These are phyloP conservation scores for Phytopythium vexans DNA, from an alignment of 352 stramenopile genomes.

Conservation along the genomic window DNA sequence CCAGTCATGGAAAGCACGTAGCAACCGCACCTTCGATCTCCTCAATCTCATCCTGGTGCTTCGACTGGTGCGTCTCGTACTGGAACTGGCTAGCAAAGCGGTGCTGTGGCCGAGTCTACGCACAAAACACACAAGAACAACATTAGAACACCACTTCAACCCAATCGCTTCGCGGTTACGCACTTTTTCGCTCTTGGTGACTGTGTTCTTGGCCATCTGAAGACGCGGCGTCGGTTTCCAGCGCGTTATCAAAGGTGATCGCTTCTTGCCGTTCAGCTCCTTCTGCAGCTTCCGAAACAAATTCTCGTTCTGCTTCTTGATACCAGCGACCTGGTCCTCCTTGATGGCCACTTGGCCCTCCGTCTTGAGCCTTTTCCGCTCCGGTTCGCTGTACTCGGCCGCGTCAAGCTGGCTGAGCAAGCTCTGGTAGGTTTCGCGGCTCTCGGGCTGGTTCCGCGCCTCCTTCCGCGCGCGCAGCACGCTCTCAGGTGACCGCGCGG, in stretches of 20 bases:
- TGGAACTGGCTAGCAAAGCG: slow-evolving; percentile 4
- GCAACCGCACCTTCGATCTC: slow-evolving; percentile 33
- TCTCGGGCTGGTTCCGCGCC: slow-evolving; percentile 18
- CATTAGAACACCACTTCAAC: neutral
- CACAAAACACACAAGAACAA: neutral
- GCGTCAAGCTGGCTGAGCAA: slow-evolving; percentile 36
- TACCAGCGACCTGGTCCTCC: slow-evolving; percentile 29
- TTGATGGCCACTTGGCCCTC: slow-evolving; percentile 7
- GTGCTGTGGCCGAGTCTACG: slow-evolving; percentile 1
- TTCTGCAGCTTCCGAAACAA: slow-evolving; percentile 33
- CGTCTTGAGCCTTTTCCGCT: slow-evolving; percentile 30
- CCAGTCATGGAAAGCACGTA: neutral
- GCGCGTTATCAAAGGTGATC: neutral
- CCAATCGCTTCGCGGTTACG: neutral
- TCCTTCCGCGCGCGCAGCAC: slow-evolving; percentile 7
- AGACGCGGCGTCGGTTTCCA: neutral
- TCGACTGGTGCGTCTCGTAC: slow-evolving; percentile 9
- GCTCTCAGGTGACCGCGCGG: neutral
- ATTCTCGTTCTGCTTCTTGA: slow-evolving; percentile 30
- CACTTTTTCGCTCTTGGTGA: slow-evolving; percentile 1
- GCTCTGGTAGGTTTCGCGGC: slow-evolving; percentile 30
- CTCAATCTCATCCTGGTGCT: slow-evolving; percentile 40
- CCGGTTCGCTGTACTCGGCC: slow-evolving; percentile 42
- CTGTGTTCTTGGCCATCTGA: slow-evolving; percentile 4
- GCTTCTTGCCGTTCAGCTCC: slow-evolving; percentile 14